Percentiles rank a stretch among this genome's conserved stretches.
Conservation (phyloP, 2,329 filamentous ascomycete species). For the Trichoderma guizhouense region DNA sequence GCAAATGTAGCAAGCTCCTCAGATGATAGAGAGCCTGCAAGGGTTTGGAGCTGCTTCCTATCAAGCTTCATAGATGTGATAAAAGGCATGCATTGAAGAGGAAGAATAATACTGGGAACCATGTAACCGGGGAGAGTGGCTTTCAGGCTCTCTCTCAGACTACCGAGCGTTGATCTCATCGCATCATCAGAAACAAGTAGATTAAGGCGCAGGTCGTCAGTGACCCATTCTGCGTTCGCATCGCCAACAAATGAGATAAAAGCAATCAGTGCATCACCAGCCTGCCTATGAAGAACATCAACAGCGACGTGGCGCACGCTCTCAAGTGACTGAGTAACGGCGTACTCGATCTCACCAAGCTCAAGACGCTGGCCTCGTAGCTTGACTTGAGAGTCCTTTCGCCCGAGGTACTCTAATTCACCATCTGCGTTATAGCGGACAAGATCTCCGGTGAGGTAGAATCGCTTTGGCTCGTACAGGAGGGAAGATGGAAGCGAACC, state of each 20-base stretch:
- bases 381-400: constrained; percentile 56
- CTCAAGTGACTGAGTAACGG: constrained; percentile 1
- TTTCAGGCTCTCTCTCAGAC: background rate
- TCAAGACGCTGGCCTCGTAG: constrained; percentile 53
- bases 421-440: constrained; percentile 38
- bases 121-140: constrained; percentile 21
- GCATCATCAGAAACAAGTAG: background rate
- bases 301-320: background rate
- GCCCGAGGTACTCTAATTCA: constrained; percentile 42
- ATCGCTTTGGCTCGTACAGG: constrained; percentile 13
- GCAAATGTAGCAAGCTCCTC: constrained; percentile 10
- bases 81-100: constrained; percentile 21
- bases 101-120: constrained; percentile 22
- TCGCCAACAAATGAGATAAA: background rate
- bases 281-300: background rate
- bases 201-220: background rate
- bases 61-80: constrained; percentile 22
- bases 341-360: constrained; percentile 30
- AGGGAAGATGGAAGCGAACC: background rate
- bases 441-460: constrained; percentile 47
- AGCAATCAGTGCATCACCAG: constrained; percentile 7
- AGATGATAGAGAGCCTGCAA: constrained; percentile 3
- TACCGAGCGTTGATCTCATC: background rate
- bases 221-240: background rate
- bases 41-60: constrained; percentile 1